Evolutionary conservation across 2,329 filamentous ascomycete species (phyloP).

Genomic region (Rhinocladiella similis): DNA sequence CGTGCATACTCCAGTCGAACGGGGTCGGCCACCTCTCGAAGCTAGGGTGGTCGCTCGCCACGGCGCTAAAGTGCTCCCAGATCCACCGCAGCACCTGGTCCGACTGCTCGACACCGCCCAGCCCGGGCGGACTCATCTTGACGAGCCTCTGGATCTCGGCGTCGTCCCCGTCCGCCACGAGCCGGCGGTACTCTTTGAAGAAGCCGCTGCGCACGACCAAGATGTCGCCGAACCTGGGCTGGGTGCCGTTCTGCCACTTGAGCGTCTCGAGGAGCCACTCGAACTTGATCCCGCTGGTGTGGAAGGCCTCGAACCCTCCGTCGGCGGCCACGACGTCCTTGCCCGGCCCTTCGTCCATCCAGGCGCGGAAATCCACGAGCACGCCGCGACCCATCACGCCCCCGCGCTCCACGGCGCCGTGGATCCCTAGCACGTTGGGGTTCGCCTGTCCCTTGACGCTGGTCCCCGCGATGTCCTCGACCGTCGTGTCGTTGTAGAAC

Average conservation of each 20-base stretch:
- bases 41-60: constrained; percentile 37
- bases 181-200: constrained; percentile 27
- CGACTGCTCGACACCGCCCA: constrained; percentile 36
- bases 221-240: constrained; percentile 32
- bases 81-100: constrained; percentile 37
- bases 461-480: constrained; percentile 29
- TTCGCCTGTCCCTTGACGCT: constrained; percentile 13
- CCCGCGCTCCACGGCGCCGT: constrained; percentile 39
- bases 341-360: constrained; percentile 37
- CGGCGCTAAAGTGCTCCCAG: constrained; percentile 39
- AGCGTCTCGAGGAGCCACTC: constrained; percentile 29
- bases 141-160: constrained; percentile 24
- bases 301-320: constrained; percentile 35
- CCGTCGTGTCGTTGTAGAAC: constrained; percentile 31
- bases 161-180: constrained; percentile 18
- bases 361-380: constrained; percentile 49
- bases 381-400: constrained; percentile 50
- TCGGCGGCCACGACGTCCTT: constrained; percentile 8
- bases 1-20: constrained; percentile 30
- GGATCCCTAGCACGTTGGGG: constrained; percentile 28
- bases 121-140: constrained; percentile 17
- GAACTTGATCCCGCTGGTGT: constrained; percentile 35
- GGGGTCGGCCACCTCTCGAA: constrained; percentile 33
- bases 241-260: constrained; percentile 25
- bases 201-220: constrained; percentile 33